Base-by-base conservation (phyloP, 805 yeast species). In the Dipodascus geniculatus region DNA sequence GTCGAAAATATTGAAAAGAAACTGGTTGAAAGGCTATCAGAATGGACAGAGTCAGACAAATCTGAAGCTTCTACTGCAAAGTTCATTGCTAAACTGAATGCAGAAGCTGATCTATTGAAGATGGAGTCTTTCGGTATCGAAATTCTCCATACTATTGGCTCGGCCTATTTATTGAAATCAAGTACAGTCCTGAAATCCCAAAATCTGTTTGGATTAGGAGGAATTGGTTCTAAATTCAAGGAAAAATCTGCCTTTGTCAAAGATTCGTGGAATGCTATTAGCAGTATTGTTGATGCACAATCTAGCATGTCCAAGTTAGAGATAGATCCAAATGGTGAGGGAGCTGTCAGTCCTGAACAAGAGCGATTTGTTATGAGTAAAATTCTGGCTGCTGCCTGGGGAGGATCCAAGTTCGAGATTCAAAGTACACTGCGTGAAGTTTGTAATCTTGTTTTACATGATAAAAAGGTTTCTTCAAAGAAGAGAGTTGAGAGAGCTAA, bases 41-140 rank as follows among this genome's bases (percentile, higher is more conserved):
- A 77, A 11, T 64, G 79, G 61, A 77, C 82, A 1, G 86, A 83
- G 61, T 80, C 89, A n/a, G 76, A 74, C 28, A 77, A 78, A 60
- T 82, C 79, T 52, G 72, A 71, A 0, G 87, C 80, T 31, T 81
- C 89, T 42, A 74, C 83, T 52, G 66, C 68, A 3, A 75, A 84
- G 0, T 91, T 88, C 66, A 70, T 75, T 56, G 74, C 73, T 53
- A 83, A 85, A 65, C 76, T 86, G 59, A 75, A 74, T 56, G 80
- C 82, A 62, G 98, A 93, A 67, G 96, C 95, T 16, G 93, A 90
- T 63, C 85, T 85, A 57, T 73, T 93, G 65, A 93, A 93, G 67
- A 80, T 88, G 77, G 99, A 93, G 74, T 87, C 96, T 52, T 93
- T 93, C 71, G 99, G 99, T 14, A 69, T 91, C 51, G 96, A 91